Evolutionary conservation across 495 filamentous ascomycete species (phyloP).

Genomic region (Penicillium angulare): DNA sequence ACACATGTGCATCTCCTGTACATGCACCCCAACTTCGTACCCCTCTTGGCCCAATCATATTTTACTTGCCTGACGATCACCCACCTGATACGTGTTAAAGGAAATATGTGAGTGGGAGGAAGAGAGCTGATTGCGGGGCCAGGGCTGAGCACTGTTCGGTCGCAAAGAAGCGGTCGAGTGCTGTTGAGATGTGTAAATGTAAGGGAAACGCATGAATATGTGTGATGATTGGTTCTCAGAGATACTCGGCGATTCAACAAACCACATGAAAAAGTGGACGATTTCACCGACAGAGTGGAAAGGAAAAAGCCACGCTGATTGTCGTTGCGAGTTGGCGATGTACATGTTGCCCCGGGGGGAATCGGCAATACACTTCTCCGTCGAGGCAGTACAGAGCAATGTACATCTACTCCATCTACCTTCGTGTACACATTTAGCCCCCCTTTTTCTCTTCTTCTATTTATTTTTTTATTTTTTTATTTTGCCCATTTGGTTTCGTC

Average conservation of each 20-base stretch:
- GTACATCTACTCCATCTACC: too few species aligned
- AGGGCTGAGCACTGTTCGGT: slow-evolving; percentile 4
- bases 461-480: not conserved
- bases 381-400: too few species aligned
- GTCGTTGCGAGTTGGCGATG: too few species aligned
- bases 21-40: slow-evolving; percentile 12
- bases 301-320: slow-evolving; percentile 9
- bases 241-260: slow-evolving; percentile 1
- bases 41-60: slow-evolving; percentile 11
- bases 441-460: slow-evolving; percentile 13
- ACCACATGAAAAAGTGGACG: slow-evolving; percentile 1
- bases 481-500: too few species aligned
- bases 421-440: too few species aligned
- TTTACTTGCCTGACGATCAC: slow-evolving; percentile 16
- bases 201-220: not conserved
- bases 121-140: slow-evolving; percentile 13
- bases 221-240: slow-evolving; percentile 4
- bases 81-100: slow-evolving; percentile 9
- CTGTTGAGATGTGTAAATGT: not conserved
- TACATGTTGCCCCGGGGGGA: slow-evolving; percentile 14
- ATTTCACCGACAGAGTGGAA: too few species aligned
- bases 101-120: too few species aligned
- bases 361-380: too few species aligned
- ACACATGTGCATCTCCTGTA: slow-evolving; percentile 14
- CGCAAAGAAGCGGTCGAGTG: slow-evolving; percentile 16